Conservation (phyloP, 164 flowering plant species). For the Tetrastigma voinierianum region DNA sequence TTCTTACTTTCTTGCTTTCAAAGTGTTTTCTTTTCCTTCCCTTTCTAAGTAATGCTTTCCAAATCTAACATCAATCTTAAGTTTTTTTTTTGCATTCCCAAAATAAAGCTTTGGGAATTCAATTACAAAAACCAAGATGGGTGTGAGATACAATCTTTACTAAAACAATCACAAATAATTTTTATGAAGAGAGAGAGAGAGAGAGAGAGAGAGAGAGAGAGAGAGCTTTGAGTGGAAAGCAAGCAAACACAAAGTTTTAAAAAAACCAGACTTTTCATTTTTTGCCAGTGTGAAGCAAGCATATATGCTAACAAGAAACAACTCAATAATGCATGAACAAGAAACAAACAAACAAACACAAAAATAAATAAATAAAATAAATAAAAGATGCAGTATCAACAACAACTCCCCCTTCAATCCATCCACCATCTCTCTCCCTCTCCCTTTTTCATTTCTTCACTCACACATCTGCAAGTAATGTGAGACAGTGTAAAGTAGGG, state of each 20-base stretch:
- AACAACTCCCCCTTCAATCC: constrained; percentile 15
- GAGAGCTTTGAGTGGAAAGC: constrained; percentile 69
- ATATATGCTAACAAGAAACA: constrained; percentile 47
- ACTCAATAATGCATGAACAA: constrained; percentile 1
- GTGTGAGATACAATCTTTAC: neutral
- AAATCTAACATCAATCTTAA: too few species aligned
- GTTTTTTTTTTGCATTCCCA: too few species aligned
- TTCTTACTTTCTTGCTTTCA: too few species aligned
- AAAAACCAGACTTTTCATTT: constrained; percentile 28
- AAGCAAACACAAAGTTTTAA: constrained; percentile 59
- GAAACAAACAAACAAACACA: neutral
- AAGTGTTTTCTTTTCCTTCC: too few species aligned
- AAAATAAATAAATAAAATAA: neutral
- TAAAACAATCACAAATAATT: neutral
- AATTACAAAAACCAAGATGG: too few species aligned
- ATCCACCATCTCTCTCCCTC: constrained; percentile 10
- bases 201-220: constrained; percentile 15
- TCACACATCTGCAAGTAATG: constrained; percentile 23
- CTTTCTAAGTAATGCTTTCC: too few species aligned
- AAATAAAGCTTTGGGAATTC: too few species aligned
- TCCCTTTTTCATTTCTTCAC: constrained; percentile 26
- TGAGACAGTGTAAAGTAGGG: constrained; percentile 19
- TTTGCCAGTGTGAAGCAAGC: constrained; percentile 63
- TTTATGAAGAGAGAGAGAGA: constrained; percentile 2
- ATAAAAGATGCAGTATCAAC: neutral